Conservation (phyloP, 2,329 filamentous ascomycete species). For the Claviceps capensis region DNA sequence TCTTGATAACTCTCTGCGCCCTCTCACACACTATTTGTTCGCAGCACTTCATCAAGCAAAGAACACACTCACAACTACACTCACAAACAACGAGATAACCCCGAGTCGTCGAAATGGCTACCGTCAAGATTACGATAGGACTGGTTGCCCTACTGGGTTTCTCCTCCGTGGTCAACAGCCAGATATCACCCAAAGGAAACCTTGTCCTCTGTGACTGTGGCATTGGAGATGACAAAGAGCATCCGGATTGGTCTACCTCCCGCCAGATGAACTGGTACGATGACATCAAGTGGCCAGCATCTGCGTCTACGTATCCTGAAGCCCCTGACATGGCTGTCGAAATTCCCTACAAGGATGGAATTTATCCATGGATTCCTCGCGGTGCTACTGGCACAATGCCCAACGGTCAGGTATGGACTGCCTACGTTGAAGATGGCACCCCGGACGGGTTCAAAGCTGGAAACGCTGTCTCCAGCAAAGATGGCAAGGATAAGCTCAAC, state of each 20-base stretch:
- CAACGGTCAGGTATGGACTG: conserved; percentile 27
- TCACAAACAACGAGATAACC: not conserved
- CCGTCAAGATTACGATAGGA: conserved; percentile 11
- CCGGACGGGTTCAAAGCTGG: conserved; percentile 27
- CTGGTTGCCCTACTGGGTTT: conserved; percentile 13
- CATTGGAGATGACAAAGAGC: conserved; percentile 26
- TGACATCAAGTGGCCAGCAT: conserved; percentile 23
- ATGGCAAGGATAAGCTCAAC: conserved; percentile 24
- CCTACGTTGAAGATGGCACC: conserved; percentile 27
- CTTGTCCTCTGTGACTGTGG: conserved; percentile 29
- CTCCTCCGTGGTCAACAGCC: conserved; percentile 9
- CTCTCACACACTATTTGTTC: not conserved
- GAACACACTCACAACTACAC: not conserved
- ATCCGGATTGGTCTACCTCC: conserved; percentile 27
- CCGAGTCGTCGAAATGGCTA: conserved; percentile 10
- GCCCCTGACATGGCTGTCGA: conserved; percentile 25
- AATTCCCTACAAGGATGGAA: conserved; percentile 23
- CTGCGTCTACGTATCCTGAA: conserved; percentile 20
- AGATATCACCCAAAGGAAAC: conserved; percentile 20
- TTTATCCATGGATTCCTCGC: conserved; percentile 24
- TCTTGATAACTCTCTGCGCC: not conserved
- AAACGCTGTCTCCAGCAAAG: conserved; percentile 25
- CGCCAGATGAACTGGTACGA: conserved; percentile 31
- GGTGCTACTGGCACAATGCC: conserved; percentile 25
- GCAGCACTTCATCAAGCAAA: not conserved